phyloP scores from a whole-genome alignment of 352 stramenopile species.

The Thraustotheca clavata region DNA sequence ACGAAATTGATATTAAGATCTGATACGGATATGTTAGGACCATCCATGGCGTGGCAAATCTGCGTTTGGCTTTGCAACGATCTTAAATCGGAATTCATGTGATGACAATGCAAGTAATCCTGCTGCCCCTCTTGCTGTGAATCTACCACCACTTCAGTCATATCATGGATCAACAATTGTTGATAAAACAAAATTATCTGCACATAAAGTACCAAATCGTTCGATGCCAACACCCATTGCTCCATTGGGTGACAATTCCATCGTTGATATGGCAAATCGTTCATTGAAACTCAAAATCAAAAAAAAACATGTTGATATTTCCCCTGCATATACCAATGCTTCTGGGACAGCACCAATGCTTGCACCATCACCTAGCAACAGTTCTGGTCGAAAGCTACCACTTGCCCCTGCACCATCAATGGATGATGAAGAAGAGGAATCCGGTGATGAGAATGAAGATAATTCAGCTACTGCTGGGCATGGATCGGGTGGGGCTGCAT shows the following conservation, averaged over 20 bases:
- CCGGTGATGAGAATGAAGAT: conserved; percentile 40
- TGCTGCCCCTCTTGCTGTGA: conserved; percentile 28
- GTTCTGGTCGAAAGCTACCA: conserved; percentile 4
- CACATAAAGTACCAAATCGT: conserved; percentile 26
- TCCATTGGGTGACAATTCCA: not conserved
- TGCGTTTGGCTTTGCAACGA: conserved; percentile 70
- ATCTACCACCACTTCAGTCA: conserved; percentile 62
- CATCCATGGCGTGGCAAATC: conserved; percentile 58
- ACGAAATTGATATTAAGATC: not conserved
- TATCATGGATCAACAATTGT: conserved; percentile 33
- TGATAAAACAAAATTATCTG: conserved; percentile 25
- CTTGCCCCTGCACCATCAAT: conserved; percentile 7
- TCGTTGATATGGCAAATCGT: not conserved
- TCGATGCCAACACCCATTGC: conserved; percentile 27
- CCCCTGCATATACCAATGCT: not conserved
- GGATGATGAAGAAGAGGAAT: conserved; percentile 8
- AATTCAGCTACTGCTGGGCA: conserved; percentile 21
- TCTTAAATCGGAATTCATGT: conserved; percentile 47
- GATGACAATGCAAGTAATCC: not conserved
- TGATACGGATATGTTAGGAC: conserved; percentile 25
- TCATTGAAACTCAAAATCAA: conserved; percentile 22
- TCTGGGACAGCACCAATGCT: not conserved
- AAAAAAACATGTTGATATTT: conserved; percentile 23
- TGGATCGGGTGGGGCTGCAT: conserved; percentile 24
- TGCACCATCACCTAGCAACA: not conserved